Conservation (phyloP, 139 green algal genomes). For the Haematococcus sp. region DNA sequence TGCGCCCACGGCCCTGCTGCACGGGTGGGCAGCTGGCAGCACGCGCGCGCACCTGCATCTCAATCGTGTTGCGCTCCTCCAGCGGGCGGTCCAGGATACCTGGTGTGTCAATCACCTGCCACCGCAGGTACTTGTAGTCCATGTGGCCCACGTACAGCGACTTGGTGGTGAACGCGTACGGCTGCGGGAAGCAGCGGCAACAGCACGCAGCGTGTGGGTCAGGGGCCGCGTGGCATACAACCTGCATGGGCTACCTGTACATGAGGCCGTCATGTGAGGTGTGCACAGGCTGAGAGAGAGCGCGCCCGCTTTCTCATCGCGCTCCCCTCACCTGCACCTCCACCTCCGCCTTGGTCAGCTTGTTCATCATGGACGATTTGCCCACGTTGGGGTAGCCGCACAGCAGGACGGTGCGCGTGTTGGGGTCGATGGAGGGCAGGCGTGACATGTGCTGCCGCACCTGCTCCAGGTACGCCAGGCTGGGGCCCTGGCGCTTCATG, state of each 20-base stretch:
- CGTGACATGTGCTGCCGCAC: slow-evolving; percentile 96
- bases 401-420: slow-evolving; percentile 94
- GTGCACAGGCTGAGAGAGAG: too few species aligned
- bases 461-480: slow-evolving; percentile 97
- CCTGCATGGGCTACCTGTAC: too few species aligned
- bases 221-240: too few species aligned
- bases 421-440: slow-evolving; percentile 97
- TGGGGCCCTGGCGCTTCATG: slow-evolving; percentile 93
- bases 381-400: slow-evolving; percentile 99
- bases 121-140: slow-evolving; percentile 98
- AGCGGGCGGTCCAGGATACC: slow-evolving; percentile 97
- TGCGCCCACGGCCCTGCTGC: neutral
- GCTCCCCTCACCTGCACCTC: slow-evolving; percentile 80
- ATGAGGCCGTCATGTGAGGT: too few species aligned
- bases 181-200: slow-evolving; percentile 13
- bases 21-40: too few species aligned
- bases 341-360: slow-evolving; percentile 94
- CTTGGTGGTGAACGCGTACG: slow-evolving; percentile 55
- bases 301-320: too few species aligned
- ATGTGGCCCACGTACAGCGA: slow-evolving; percentile 94
- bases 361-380: slow-evolving; percentile 98
- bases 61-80: slow-evolving; percentile 99
- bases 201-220: too few species aligned
- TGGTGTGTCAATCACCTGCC: slow-evolving; percentile 98
- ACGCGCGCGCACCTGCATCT: slow-evolving; percentile 78